Base-by-base conservation (phyloP, 2,329 filamentous ascomycete species). In the Cladobotryum protrusum region DNA sequence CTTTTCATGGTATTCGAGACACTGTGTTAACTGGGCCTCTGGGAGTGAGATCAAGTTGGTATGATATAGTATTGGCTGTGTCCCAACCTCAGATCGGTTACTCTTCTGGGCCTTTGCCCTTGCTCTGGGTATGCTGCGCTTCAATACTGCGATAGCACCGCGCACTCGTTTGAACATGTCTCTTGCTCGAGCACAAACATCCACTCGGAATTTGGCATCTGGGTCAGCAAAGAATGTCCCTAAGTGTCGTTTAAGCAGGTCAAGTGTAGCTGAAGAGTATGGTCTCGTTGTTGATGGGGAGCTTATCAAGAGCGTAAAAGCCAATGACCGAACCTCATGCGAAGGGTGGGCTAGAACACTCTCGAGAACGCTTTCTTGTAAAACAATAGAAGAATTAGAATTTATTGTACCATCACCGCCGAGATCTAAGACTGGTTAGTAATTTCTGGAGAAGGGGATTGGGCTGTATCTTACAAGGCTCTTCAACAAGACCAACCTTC, bases 121-220 rank as follows among this genome's bases (percentile, higher is more conserved):
- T 43, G 57, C 65, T 51, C 67, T 61, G 8, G 64, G 59, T 14
- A 76, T 67, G 52, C 69, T 71, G 37, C 73, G 71, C 32, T 73
- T 72, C 17, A 86, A 67, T 9, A 77, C 74, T 15, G 77, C 75
- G 15, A 85, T 81, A 9, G 84, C 79, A 19, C 83, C 83, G 56
- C 86, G 78, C 4, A 95, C 72, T 40, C 91, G 83, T 59, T 86
- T 84, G 52, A 91, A 81, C 64, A 97, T 81, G 58, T 85, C 83
- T 54, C 88, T 85, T 2, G 86, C 82, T 54, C 87, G 79, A 19
- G 83, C 82, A 20, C 92, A 75, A 2, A 95, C 76, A 57, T 95
- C 89, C 51, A 91, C 86, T 50, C 93, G 82, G 56, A 91, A 86
- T 59, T 92, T 89, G 5, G 92, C 84, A 63, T 96, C 90, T 0